Base-by-base conservation (phyloP, 345 rosid genomes). In the Heritiera fomes region DNA sequence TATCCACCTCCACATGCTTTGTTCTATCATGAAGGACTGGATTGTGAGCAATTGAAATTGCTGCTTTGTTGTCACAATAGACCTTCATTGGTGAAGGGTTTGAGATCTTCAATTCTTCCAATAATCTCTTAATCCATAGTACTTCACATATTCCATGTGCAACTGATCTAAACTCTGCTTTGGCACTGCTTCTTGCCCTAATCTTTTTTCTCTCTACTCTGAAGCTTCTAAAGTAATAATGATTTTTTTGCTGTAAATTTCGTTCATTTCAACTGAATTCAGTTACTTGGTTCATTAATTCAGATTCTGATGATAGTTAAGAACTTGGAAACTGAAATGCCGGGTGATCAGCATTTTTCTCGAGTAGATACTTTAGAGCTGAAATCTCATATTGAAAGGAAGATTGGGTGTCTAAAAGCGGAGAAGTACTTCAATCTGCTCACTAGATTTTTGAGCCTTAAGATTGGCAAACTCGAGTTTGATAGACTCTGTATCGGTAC, bases 331-430 rank as follows among this genome's bases (percentile, higher is more conserved):
- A 66, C 49, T 8, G 14, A 41, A 87, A 90, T 90, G 92, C 87
- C 81, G 70, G 82, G 72, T 60, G 79, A 77, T 82, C 82, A 78
- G 87, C 86, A 84, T 77, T 81, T 82, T 79, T 80, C 82, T 80
- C 83, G 93, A 64, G 80, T 88, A 71, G 85, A 91, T 81, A 86
- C 85, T 49, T 78, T 79, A 23, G 89, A 87, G 90, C 82, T 91
- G 77, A 90, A 87, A 78, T 79, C 81, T 78, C 80, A 79, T 63
- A 82, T 92, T 45, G 86, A 87, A 75, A 85, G 72, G 85, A 91
- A 80, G 90, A 81, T 92, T 61, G 97, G 95, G 75, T 88, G 75
- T 83, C 58, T 75, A 75, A 88, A 85, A 84, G 83, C 92, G 0
- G 88, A 86, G 69, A 88, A 69, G 34, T 91, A 92, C 76, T 89